Conservation (phyloP, 352 stramenopile species). For the Thalassiosira delicatula region DNA sequence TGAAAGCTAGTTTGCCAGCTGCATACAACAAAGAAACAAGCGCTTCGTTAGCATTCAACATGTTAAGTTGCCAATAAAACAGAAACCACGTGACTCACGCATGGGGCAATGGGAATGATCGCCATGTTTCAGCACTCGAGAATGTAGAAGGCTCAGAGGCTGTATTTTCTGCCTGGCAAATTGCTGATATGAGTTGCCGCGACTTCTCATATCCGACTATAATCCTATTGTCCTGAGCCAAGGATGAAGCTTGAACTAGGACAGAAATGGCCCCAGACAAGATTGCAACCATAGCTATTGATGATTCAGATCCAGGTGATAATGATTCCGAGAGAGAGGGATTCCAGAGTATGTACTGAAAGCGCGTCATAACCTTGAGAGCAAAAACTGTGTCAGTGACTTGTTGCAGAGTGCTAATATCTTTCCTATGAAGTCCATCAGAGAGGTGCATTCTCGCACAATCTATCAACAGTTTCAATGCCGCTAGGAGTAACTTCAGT, state of each 20-base stretch:
- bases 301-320: constrained; percentile 29
- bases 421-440: constrained; percentile 32
- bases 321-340: constrained; percentile 45
- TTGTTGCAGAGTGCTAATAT: constrained; percentile 24
- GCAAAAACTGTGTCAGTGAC: constrained; percentile 32
- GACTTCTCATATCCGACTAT: constrained; percentile 28
- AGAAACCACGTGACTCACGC: background rate
- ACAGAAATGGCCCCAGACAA: constrained; percentile 34
- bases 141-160: background rate
- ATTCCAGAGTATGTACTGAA: constrained; percentile 59
- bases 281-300: constrained; percentile 46
- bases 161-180: constrained; percentile 42
- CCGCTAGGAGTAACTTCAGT: constrained; percentile 50
- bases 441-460: constrained; percentile 40
- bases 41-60: background rate
- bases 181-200: constrained; percentile 46
- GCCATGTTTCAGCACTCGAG: constrained; percentile 29
- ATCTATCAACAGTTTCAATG: constrained; percentile 35
- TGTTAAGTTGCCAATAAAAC: background rate
- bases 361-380: constrained; percentile 52
- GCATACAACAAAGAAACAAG: background rate
- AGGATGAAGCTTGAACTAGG: constrained; percentile 32
- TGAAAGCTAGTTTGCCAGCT: constrained; percentile 70
- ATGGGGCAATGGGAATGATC: constrained; percentile 59
- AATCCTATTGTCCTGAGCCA: constrained; percentile 24